Base-by-base conservation (phyloP, 352 stramenopile species). In the Phytophthora podocarpi region DNA sequence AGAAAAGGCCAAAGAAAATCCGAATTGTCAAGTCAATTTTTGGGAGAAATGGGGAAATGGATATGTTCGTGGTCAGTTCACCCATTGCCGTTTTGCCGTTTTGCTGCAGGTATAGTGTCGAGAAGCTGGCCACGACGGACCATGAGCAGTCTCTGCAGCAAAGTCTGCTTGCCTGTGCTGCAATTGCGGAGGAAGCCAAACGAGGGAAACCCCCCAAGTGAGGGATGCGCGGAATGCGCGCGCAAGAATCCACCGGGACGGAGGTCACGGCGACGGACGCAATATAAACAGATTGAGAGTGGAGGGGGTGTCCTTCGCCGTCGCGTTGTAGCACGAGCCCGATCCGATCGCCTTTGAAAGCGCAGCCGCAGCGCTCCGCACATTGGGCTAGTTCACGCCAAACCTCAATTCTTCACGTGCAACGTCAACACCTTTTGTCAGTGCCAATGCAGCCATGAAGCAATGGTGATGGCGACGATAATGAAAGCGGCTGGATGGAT, bases 171-270 rank as follows among this genome's bases (percentile, higher is more conserved):
- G 2, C 11, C 7, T 40, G n/a, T 58, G 42, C 40, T 16, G 35
- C 36, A 32, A 26, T 34, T 41, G 45, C 34, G 37, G 34, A 18
- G 49, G 43, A 11, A 47, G 31, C 43, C 13, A 24, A 31, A 32
- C 26, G 46, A 60, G 48, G 42, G 34, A 63, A 70, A 35, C 24
- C 12, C 24, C 31, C 4, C 26, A 58, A 61, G n/a, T 35, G 28
- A 31, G 50, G 57, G 55, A 72, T 63, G 62, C 52, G 60, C 51
- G 55, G 64, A 76, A 76, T 20, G 52, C 51, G 62, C 67, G 53
- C 39, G 67, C 62, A 76, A 76, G 43, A 18, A 63, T 70, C 58
- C 40, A 28, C 13, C 5, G 54, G 49, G 64, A 70, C 8, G 63
- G 68, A 70, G 30, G 67, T 66, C 62, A 58, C n/a, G 18, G 35